Base-by-base conservation (phyloP, 148 eudicot species). In the Bassia scoparia region DNA sequence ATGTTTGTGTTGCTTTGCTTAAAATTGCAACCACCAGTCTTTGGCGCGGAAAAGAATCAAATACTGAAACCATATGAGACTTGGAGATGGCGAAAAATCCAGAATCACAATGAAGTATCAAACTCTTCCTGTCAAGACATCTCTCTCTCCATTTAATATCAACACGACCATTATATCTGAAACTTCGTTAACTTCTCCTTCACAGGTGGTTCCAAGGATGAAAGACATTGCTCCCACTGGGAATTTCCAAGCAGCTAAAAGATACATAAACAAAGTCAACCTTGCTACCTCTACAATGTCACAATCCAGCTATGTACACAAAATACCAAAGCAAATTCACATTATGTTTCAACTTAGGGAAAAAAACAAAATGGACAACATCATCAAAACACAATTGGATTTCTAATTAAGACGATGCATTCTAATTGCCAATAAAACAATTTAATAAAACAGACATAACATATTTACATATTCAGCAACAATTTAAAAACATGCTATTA, bases 161-260 rank as follows among this genome's bases (percentile, higher is more conserved):
- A 5, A 38, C 24, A 35, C 10, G 38, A 8, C 49, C 21, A 53
- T 79, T 88, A 88, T 38, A 91, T 82, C 81, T 84, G 89, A 83
- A 91, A 91, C 79, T 84, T 91, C 9, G 74, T 79, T 46, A 95
- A 79, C 74, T 76, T 91, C 2, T 87, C 96, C 82, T 77, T 89
- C 50, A 87, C 83, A 3, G 86, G 79, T 29, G 90, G 88, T 65
- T 95, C 98, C 86, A 95, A 85, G 35, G 89, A 77, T 10, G 90
- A 89, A 86, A 95, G 76, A 80, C 89, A 89, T 80, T 91, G 97
- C 61, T 95, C 98, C 98, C 98, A 95, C 33, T 77, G 88, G 76
- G 88, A 90, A 74, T 82, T 79, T 71, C 84, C 82, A 30, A 95
- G 97, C 93, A 91, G 87, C 98, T 94, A 87, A 44, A 74, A 30